Evolutionary conservation across 805 yeast genomes (phyloP).

Genomic region (Hanseniaspora taiwanica): DNA sequence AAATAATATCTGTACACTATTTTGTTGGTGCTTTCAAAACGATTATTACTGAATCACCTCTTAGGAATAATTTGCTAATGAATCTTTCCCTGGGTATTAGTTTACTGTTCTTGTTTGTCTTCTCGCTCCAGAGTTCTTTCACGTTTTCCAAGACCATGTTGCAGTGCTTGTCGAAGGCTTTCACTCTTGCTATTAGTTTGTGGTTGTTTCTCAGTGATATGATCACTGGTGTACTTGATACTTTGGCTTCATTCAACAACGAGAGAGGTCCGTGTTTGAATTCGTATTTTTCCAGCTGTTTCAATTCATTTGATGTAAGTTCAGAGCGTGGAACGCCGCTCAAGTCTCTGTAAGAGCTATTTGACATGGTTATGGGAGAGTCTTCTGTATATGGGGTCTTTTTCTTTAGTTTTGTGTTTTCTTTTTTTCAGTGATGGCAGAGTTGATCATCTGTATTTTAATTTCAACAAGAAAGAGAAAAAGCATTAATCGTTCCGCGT

Average conservation of each 20-base stretch:
- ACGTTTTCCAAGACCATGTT: slow-evolving; percentile 88
- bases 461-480: too few species aligned
- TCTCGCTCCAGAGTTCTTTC: slow-evolving; percentile 68
- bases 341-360: slow-evolving; percentile 35
- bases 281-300: slow-evolving; percentile 78
- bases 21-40: slow-evolving; percentile 41
- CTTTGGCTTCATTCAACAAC: slow-evolving; percentile 70
- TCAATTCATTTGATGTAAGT: slow-evolving; percentile 65
- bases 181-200: slow-evolving; percentile 77
- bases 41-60: slow-evolving; percentile 93
- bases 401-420: not conserved
- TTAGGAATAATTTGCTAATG: slow-evolving; percentile 73
- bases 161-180: slow-evolving; percentile 93
- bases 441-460: too few species aligned
- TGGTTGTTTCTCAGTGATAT: slow-evolving; percentile 89
- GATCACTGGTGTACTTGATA: slow-evolving; percentile 61
- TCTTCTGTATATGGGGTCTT: not conserved
- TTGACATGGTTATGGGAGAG: not conserved
- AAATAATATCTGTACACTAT: slow-evolving; percentile 1
- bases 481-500: too few species aligned
- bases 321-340: slow-evolving; percentile 67
- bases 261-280: slow-evolving; percentile 85
- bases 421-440: not conserved
- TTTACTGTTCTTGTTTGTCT: slow-evolving; percentile 36
- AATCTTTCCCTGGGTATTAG: slow-evolving; percentile 62